Percentiles rank a stretch among this genome's conserved stretches.
phyloP scores from a whole-genome alignment of 2,329 filamentous ascomycete species.

The Fusarium mexicanum region DNA sequence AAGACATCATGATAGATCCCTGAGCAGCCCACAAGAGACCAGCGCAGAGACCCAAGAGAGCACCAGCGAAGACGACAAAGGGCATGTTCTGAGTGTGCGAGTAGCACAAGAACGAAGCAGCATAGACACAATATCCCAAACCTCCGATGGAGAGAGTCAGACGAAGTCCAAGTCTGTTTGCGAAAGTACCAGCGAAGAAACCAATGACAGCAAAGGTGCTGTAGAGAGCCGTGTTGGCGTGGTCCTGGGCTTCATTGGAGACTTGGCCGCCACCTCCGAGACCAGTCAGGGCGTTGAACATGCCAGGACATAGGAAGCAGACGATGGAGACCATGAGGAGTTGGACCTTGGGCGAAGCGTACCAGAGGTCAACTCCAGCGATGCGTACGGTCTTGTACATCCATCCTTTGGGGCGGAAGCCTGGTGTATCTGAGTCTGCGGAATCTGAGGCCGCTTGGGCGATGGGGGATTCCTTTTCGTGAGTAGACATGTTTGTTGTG shows the following conservation, averaged over 20 bases:
- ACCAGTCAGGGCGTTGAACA: conserved; percentile 75
- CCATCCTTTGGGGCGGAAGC: conserved; percentile 64
- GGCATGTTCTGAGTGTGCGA: conserved; percentile 73
- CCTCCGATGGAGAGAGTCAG: conserved; percentile 76
- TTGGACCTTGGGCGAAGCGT: conserved; percentile 78
- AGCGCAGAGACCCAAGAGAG: conserved; percentile 79
- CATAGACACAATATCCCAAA: conserved; percentile 80
- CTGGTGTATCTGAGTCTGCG: conserved; percentile 10
- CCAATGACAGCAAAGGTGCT: conserved; percentile 75
- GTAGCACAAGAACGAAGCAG: conserved; percentile 75
- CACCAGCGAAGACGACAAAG: conserved; percentile 81
- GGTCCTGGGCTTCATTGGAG: conserved; percentile 64
- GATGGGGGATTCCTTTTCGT: conserved; percentile 39
- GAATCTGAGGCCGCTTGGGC: conserved; percentile 31
- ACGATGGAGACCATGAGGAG: conserved; percentile 70
- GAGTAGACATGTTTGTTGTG: conserved; percentile 40
- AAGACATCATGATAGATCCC: conserved; percentile 89
- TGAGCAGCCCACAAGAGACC: conserved; percentile 85
- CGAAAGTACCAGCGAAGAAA: conserved; percentile 79
- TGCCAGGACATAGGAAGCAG: conserved; percentile 73
- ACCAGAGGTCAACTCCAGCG: conserved; percentile 68
- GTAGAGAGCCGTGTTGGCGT: conserved; percentile 77
- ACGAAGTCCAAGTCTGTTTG: conserved; percentile 79
- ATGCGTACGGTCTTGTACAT: conserved; percentile 72
- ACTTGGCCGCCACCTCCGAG: conserved; percentile 69